phyloP scores from a whole-genome alignment of 2,329 filamentous ascomycete genomes.

The Cytospora schulzeri region DNA sequence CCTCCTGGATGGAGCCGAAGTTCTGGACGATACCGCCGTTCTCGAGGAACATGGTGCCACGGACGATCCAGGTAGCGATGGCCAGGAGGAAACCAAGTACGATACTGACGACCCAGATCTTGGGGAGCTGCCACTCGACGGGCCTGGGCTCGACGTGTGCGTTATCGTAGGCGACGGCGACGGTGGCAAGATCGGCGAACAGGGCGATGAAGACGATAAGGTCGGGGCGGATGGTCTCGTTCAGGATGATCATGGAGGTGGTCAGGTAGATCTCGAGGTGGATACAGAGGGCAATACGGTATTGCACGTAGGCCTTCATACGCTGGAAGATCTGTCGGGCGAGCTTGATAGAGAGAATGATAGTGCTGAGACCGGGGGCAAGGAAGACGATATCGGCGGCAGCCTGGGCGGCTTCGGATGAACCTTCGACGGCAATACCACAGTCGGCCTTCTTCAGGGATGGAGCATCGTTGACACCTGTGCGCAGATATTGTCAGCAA shows the following conservation, averaged over 20 bases:
- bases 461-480: conserved; percentile 69
- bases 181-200: conserved; percentile 78
- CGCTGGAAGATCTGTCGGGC: conserved; percentile 76
- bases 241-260: conserved; percentile 77
- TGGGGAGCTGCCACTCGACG: conserved; percentile 79
- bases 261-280: conserved; percentile 77
- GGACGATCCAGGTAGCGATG: conserved; percentile 71
- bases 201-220: conserved; percentile 79
- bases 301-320: conserved; percentile 78
- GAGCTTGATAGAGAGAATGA: conserved; percentile 73
- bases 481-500: not conserved
- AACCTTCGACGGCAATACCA: conserved; percentile 72
- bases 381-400: conserved; percentile 76
- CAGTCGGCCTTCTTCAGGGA: conserved; percentile 75
- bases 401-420: conserved; percentile 71
- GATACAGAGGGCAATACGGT: conserved; percentile 74
- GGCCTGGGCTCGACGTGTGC: conserved; percentile 74
- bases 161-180: conserved; percentile 79
- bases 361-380: conserved; percentile 70
- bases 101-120: conserved; percentile 78
- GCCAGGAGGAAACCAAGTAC: conserved; percentile 70
- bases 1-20: conserved; percentile 73
- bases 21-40: conserved; percentile 75
- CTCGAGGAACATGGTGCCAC: conserved; percentile 67
- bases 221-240: conserved; percentile 72